These are phyloP conservation scores for Ophiostoma angusticollis DNA, from an alignment of 2,329 filamentous ascomycete genomes.

Conservation along the genomic window DNA sequence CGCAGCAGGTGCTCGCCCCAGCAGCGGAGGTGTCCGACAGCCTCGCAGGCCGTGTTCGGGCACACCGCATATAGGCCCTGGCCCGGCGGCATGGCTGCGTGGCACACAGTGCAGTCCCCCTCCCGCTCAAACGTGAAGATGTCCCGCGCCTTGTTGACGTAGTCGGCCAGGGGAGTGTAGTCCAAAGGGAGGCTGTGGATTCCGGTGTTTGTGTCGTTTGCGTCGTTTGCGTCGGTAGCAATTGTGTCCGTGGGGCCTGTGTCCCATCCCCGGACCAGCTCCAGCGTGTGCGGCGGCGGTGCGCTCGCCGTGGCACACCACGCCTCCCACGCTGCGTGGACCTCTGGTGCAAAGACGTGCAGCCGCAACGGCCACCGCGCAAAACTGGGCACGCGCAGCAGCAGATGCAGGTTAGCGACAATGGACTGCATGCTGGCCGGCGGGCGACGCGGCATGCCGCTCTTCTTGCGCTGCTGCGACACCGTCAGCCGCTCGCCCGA, in stretches of 20 bases:
- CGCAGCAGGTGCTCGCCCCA: constrained; percentile 42
- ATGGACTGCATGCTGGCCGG: constrained; percentile 50
- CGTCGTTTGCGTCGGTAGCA: neutral
- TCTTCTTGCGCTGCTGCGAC: constrained; percentile 37
- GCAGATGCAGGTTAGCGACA: constrained; percentile 66
- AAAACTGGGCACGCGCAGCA: constrained; percentile 72
- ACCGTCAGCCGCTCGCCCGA: constrained; percentile 44
- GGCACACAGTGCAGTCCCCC: constrained; percentile 42
- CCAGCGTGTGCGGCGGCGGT: constrained; percentile 33
- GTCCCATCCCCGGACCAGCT: constrained; percentile 29
- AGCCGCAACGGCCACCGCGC: constrained; percentile 68
- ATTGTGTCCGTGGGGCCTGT: no score
- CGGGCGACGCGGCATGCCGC: constrained; percentile 44
- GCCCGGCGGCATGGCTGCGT: constrained; percentile 29
- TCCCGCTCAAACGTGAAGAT: constrained; percentile 44
- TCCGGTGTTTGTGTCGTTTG: constrained; percentile 16
- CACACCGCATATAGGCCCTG: constrained; percentile 46
- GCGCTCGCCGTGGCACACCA: constrained; percentile 39
- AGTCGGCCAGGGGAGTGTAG: constrained; percentile 38
- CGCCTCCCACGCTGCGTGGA: constrained; percentile 53
- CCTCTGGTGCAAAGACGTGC: constrained; percentile 63
- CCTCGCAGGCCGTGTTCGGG: constrained; percentile 38
- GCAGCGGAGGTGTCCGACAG: constrained; percentile 46
- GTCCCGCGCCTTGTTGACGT: constrained; percentile 41
- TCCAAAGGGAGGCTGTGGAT: constrained; percentile 43